These are phyloP conservation scores for Syzygium oleosum DNA, from an alignment of 345 rosid genomes.

Conservation along the genomic window DNA sequence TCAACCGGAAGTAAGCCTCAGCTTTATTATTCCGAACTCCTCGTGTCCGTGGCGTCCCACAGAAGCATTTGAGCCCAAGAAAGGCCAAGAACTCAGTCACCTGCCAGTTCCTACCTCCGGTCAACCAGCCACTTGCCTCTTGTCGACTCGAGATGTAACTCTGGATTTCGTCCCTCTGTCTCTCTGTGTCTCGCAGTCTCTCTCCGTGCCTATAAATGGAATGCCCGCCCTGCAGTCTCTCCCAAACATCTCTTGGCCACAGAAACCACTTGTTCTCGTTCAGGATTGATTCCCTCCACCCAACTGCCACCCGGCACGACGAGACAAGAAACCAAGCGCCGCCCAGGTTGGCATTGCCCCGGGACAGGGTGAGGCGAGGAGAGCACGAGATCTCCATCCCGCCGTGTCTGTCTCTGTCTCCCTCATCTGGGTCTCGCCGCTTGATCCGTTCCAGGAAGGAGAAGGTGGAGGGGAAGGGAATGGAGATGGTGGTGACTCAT, in stretches of 20 bases:
- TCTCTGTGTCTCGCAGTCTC: background rate
- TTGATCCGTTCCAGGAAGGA: background rate
- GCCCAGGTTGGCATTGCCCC: background rate
- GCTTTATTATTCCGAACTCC: background rate
- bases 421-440: background rate
- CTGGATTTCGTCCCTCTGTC: background rate
- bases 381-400: background rate
- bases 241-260: background rate
- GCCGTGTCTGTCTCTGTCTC: background rate
- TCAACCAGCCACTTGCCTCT: background rate
- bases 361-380: background rate
- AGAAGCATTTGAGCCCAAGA: background rate
- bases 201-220: background rate
- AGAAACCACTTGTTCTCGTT: background rate
- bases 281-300: background rate
- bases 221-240: background rate
- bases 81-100: background rate
- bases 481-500: conserved; percentile 3
- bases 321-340: background rate
- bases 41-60: background rate
- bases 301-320: background rate
- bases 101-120: background rate
- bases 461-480: background rate
- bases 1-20: background rate
- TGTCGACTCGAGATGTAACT: background rate